Evolutionary conservation across 352 stramenopile species (phyloP), one percentile per base, ranked within the genome.

Genomic region (Phytophthora multivora): DNA sequence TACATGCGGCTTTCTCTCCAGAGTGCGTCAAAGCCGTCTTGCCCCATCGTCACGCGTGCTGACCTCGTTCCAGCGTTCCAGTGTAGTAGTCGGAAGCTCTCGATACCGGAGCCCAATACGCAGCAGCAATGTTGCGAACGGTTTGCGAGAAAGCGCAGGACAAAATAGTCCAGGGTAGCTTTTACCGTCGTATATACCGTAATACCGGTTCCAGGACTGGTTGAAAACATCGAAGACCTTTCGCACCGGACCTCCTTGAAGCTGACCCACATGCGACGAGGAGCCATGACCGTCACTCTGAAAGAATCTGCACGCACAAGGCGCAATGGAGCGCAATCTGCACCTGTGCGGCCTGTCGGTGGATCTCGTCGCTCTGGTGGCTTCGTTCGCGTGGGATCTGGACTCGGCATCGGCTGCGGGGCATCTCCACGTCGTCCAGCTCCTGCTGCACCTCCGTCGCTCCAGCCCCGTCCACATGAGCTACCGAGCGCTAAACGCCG

Each of bases 381-480:
- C 75, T 16, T 52, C 42, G 2, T 84, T 72, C 48, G 60, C 59
- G 3, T 79, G 67, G 52, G 51, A 69, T 41, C 28, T 80, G 47
- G 41, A 80, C 56, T 47, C 53, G 2, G 73, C 69, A 0, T 59
- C 73, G 9, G 43, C 54, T 18, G 23, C 19, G 10, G 73, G 73
- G 1, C 63, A 56, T 23, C 51, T 77, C 19, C 43, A 60, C 3
- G 59, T 80, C 3, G 59, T 80, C 8, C 36, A 54, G 28, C 53
- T 73, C 13, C 48, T 73, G 21, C 53, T 73, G 12, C 48, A 47
- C 26, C 4, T 43, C 6, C 35, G 35, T 43, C 57, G 48, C 52
- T 50, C 38, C 16, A 61, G 21, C 4, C 47, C 33, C 48, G 41
- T 57, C 9, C 38, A 36, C 25, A 56, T 35, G 19, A 68, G 45